Conservation (phyloP, 331 rosid species). For the Cydonia oblonga region DNA sequence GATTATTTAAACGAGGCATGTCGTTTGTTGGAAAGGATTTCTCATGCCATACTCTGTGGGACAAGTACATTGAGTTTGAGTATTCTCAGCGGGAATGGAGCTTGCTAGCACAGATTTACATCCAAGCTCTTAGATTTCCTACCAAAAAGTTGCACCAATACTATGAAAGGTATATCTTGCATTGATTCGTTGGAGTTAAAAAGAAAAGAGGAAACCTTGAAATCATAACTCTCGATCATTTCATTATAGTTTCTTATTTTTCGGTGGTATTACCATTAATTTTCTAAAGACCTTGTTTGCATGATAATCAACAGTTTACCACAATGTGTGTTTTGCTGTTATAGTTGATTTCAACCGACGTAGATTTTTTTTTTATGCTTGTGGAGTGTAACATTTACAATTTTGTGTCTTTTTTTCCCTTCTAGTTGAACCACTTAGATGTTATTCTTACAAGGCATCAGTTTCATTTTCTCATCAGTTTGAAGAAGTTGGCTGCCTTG, state of each 20-base stretch:
- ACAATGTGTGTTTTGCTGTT: not conserved
- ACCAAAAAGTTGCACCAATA: conserved; percentile 65
- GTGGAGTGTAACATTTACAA: not conserved
- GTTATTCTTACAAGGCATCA: not conserved
- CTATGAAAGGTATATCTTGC: conserved; percentile 44
- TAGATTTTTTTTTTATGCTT: not conserved
- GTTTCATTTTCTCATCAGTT: conserved; percentile 42
- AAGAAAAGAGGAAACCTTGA: not conserved
- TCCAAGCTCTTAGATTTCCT: conserved; percentile 75
- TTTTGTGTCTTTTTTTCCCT: not conserved
- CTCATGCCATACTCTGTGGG: conserved; percentile 70
- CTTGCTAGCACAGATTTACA: conserved; percentile 56
- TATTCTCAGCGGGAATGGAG: conserved; percentile 73
- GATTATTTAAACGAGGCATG: conserved; percentile 67
- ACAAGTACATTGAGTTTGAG: conserved; percentile 72
- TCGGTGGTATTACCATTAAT: no score
- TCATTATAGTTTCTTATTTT: not conserved
- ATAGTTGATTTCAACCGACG: not conserved
- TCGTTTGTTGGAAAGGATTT: conserved; percentile 86
- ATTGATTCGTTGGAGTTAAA: not conserved
- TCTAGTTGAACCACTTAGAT: conserved; percentile 2
- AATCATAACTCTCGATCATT: not conserved
- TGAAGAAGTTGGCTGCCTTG: conserved; percentile 50
- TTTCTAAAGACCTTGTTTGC: not conserved
- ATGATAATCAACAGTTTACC: not conserved